Base-by-base conservation (phyloP, 352 stramenopile genomes). In the Globisporangium alternatum region DNA sequence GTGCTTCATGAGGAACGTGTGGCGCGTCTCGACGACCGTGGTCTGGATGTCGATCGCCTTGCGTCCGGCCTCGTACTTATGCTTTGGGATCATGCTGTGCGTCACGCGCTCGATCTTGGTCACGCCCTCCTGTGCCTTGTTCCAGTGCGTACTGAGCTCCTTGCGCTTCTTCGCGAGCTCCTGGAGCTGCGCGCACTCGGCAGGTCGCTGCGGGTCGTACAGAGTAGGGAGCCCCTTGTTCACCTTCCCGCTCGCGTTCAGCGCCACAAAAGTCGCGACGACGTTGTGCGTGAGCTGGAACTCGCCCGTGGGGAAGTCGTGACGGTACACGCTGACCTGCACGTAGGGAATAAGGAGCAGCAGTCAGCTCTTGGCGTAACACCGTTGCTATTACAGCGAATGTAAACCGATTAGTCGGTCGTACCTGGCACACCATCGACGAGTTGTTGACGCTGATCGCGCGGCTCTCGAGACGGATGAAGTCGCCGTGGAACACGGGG, bases 281-380 rank as follows among this genome's bases (percentile, higher is more conserved):
- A 66, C 68, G 59, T 81, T 78, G 68, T 79, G 72, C 41, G 74
- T 79, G 64, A 79, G 71, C 62, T 81, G 65, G 53, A 81, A 79
- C 39, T 72, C 58, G 37, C 72, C 69, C 13, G 71, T 69, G 8
- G 58, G 49, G 21, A 74, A 60, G 49, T 81, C 74, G 43, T 79
- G 66, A 5, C 74, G 74, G 54, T 81, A 81, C 30, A 74, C 74
- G 49, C 71, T 81, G 45, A 72, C 65, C 64, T 76, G 52, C 9
- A 44, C 30, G 8, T 39, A 33, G 39, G 21, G n/a, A 22, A 49
- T 39, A 0, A 19, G 10, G 7, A 49, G 17, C 22, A 41, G n/a
- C n/a, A 35, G 12, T 19, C 13, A 39, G 15, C 25, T 10, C 30
- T 56, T 25, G 31, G 61, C 39, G 9, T 63, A 35, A 35, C 31